Evolutionary conservation across 2,329 filamentous ascomycete genomes (phyloP).

Genomic region (Penicillium sp.): DNA sequence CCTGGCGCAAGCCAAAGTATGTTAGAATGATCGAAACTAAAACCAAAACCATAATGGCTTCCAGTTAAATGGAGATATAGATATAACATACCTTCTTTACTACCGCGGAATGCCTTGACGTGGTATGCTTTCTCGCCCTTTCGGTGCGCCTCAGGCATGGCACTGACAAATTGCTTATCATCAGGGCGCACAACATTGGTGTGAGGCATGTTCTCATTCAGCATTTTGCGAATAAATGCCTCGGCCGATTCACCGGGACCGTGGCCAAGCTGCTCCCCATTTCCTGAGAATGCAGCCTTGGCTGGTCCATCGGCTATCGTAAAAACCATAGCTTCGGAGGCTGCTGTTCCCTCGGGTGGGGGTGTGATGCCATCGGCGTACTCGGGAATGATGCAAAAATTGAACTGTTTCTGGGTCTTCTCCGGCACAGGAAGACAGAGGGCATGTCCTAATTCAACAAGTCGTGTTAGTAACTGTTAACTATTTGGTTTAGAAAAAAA

Average conservation of each 20-base stretch:
- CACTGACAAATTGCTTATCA: constrained; percentile 60
- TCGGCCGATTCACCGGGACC: constrained; percentile 50
- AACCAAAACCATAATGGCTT: background rate
- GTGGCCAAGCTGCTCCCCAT: constrained; percentile 46
- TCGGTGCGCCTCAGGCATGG: constrained; percentile 59
- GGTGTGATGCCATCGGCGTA: constrained; percentile 52
- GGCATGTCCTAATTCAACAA: constrained; percentile 49
- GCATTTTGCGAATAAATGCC: constrained; percentile 42
- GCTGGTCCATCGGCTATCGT: constrained; percentile 57
- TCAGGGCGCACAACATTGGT: constrained; percentile 54
- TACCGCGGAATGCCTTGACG: constrained; percentile 63
- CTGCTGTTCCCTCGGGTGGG: constrained; percentile 42
- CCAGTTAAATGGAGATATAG: background rate
- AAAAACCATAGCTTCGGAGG: constrained; percentile 59
- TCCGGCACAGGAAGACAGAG: constrained; percentile 64
- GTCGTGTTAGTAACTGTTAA: constrained; percentile 8
- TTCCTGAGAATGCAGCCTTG: constrained; percentile 46
- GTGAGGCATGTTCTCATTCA: constrained; percentile 52
- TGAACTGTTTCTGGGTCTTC: constrained; percentile 63
- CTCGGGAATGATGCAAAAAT: constrained; percentile 60
- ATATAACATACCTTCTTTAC: constrained; percentile 58
- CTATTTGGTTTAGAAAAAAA: background rate
- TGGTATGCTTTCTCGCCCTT: constrained; percentile 65
- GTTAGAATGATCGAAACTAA: constrained; percentile 1
- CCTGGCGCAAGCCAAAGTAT: constrained; percentile 43